Evolutionary conservation across 2,329 filamentous ascomycete genomes (phyloP), one percentile per base, ranked within the genome.

Genomic region (Trichoderma citrinoviride): DNA sequence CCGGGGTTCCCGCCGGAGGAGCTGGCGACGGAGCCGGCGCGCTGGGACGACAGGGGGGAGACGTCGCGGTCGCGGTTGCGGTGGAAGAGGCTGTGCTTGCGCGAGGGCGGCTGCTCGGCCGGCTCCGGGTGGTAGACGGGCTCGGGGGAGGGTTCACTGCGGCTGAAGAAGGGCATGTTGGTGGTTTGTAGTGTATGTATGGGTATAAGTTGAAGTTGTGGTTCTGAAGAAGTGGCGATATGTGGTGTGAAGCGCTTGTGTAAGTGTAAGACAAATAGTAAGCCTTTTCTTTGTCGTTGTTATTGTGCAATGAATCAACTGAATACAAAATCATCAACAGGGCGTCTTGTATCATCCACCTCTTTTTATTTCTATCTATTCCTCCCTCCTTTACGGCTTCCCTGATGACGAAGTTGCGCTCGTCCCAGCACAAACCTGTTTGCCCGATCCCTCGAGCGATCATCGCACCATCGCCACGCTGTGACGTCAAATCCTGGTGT

Each of bases 161-260:
- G 72, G 56, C 71, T 71, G 55, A 77, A 77, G 55, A 76, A 68
- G 65, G 73, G 73, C 75, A 76, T 77, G 25, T 15, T 65, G 44
- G 4, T 25, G 17, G 15, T 29, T 61, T 23, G 17, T 25, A 12
- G n/a, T 46, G 7, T 55, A 23, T 21, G 29, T 44, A 14, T 25
- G 17, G 4, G 10, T 8, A 3, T 12, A 40, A 40, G 17, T 50
- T 50, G 4, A 27, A 14, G 8, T 21, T 44, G 27, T 56, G 33
- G 53, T 40, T 49, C 15, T 60, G 19, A 6, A 25, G 25, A 19
- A 37, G 47, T 29, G 23, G 47, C 27, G 47, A 47, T 15, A 7
- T 40, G 21, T 46, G 52, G 41, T 40, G 25, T 49, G 33, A 17
- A 21, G n/a, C 8, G 27, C 33, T 25, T 23, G 21, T 60, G 21